phyloP scores from a whole-genome alignment of 345 rosid genomes.

The Citrus medica region DNA sequence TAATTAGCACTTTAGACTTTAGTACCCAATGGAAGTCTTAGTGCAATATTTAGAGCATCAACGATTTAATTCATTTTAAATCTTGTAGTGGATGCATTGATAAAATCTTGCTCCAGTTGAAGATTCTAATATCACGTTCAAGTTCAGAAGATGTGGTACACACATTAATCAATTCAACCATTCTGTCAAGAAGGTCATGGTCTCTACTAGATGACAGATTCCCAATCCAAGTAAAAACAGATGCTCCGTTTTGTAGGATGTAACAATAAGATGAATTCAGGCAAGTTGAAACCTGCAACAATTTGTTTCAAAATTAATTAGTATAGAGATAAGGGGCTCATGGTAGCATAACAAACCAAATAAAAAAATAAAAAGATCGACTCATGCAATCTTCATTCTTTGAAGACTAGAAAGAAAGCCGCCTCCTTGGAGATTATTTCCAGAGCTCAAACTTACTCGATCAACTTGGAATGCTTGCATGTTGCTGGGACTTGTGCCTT shows the following conservation, averaged over 20 bases:
- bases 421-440: constrained; percentile 1
- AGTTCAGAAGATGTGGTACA: constrained; percentile 18
- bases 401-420: background rate
- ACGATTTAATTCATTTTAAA: background rate
- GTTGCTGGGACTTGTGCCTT: constrained; percentile 54
- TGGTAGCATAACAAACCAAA: too few species aligned
- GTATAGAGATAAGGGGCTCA: background rate
- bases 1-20: background rate
- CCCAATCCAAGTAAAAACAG: constrained; percentile 74
- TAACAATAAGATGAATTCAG: constrained; percentile 78
- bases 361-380: too few species aligned
- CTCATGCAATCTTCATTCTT: background rate
- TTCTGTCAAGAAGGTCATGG: constrained; percentile 73
- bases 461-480: constrained; percentile 91
- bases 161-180: constrained; percentile 71
- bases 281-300: constrained; percentile 58
- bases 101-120: background rate
- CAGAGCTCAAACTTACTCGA: constrained; percentile 40
- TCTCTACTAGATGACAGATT: constrained; percentile 58
- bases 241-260: constrained; percentile 61
- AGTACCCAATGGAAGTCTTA: background rate
- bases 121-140: background rate
- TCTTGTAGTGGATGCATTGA: background rate
- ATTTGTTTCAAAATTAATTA: constrained; percentile 18
- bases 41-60: background rate